Evolutionary conservation across 805 yeast genomes (phyloP), one percentile per base, ranked within the genome.

Genomic region (Metschnikowia anglica): DNA sequence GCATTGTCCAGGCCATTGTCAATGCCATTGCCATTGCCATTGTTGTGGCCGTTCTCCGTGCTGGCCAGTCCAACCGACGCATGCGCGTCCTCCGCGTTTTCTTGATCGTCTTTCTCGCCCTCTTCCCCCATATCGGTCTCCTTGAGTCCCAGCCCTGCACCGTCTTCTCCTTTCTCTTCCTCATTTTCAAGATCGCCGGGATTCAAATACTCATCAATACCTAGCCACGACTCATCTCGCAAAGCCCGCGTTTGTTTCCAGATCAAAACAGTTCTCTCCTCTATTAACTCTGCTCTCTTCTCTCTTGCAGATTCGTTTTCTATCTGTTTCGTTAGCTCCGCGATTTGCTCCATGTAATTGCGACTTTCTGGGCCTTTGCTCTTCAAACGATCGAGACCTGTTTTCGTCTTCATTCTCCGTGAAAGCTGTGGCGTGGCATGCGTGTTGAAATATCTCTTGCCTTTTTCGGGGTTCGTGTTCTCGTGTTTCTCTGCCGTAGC

Each of bases 341-440:
- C 41, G 21, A 39, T 35, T 17, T 42, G 46, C n/a, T 35, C 35
- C 5, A 3, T 26, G 13, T 23, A 43, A 11, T 34, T 26, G 23
- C 13, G 28, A 9, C 6, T 7, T 9, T 27, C 41, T 4, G 46
- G 33, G 10, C 35, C 34, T 7, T 31, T 13, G 5, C 17, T 23
- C 34, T 31, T 66, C 16, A 52, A 48, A 21, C 49, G 56, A 0
- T 46, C 56, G n/a, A 70, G 44, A 1, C 72, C 74, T 4, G 65
- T 58, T n/a, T 37, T 34, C 0, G 57, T 59, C 41, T 56, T 66
- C 74, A 71, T 70, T 37, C 61, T 61, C 25, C 74, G 49, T 1
- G 74, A 62, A 15, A 70, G 56, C 48, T 66, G 73, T 4, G 76
- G 74, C 2, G 76, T 70, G 8, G 61, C 73, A 43, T 65, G 69